Evolutionary conservation across 495 filamentous ascomycete genomes (phyloP).

Genomic region (Trypethelium eluteriae): DNA sequence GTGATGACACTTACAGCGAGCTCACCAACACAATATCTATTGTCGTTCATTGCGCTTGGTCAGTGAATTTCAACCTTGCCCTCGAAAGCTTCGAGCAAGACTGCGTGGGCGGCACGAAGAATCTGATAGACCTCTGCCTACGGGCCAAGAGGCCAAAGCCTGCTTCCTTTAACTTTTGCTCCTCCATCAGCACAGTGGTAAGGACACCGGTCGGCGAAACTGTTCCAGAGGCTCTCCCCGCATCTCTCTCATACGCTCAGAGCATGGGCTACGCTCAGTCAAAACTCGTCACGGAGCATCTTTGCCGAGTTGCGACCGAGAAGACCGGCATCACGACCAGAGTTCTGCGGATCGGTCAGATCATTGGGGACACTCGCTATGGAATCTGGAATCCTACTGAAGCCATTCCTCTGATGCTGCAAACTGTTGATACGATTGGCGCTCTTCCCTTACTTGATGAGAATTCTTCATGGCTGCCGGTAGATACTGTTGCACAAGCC

Average conservation of each 20-base stretch:
- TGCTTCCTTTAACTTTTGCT: conserved; percentile 34
- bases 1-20: conserved; percentile 9
- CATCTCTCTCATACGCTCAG: conserved; percentile 37
- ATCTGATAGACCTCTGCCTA: conserved; percentile 49
- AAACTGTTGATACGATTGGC: conserved; percentile 43
- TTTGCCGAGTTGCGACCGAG: conserved; percentile 16
- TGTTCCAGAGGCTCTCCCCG: conserved; percentile 39
- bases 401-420: conserved; percentile 49
- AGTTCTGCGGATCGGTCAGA: conserved; percentile 53
- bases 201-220: conserved; percentile 17
- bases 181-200: conserved; percentile 27
- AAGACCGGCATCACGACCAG: conserved; percentile 36
- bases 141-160: conserved; percentile 38
- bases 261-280: conserved; percentile 52
- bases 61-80: conserved; percentile 49
- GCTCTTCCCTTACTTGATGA: conserved; percentile 44
- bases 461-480: conserved; percentile 46
- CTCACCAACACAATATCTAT: conserved; percentile 15
- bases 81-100: conserved; percentile 39
- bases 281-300: conserved; percentile 50
- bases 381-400: conserved; percentile 56
- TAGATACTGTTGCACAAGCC: conserved; percentile 45
- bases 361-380: conserved; percentile 44
- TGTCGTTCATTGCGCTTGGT: conserved; percentile 47
- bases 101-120: conserved; percentile 45